A percentile compares a stretch with the other conserved stretches of the same genome.
Evolutionary conservation across 1,284 basidiomycete genomes (phyloP).

Genomic region (Singerocomus rubriflavus): DNA sequence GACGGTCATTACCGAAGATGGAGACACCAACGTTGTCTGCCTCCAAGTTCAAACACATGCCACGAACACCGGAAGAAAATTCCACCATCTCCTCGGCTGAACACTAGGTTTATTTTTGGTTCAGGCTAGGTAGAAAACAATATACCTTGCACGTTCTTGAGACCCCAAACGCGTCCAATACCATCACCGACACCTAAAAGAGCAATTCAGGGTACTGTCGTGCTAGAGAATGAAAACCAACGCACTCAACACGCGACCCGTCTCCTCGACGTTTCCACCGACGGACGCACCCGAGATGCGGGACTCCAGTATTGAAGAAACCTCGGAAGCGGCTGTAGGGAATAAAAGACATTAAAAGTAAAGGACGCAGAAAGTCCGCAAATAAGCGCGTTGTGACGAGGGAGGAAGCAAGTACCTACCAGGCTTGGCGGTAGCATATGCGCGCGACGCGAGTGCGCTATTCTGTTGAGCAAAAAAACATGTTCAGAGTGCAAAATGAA

Average conservation of each 20-base stretch:
- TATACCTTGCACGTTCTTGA: conserved; percentile 87
- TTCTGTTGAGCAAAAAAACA: conserved; percentile 41
- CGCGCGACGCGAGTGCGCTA: conserved; percentile 59
- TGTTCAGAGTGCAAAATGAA: conserved; percentile 18
- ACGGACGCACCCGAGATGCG: conserved; percentile 92
- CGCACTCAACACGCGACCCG: conserved; percentile 95
- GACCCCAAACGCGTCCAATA: conserved; percentile 98
- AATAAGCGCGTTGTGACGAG: conserved; percentile 6
- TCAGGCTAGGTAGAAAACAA: conserved; percentile 11
- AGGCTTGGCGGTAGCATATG: conserved; percentile 98
- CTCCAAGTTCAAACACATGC: conserved; percentile 99
- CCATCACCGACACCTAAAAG: conserved; percentile 94
- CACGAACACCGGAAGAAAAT: conserved; percentile 98
- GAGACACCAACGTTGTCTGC: conserved; percentile 99
- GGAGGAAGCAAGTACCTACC: conserved; percentile 51
- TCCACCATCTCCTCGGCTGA: conserved; percentile 99
- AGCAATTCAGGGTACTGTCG: conserved; percentile 15
- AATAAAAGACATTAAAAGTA: conserved; percentile 7
- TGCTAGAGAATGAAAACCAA: conserved; percentile 20
- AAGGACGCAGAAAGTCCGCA: background rate
- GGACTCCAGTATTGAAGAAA: conserved; percentile 97
- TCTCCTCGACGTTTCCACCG: conserved; percentile 96
- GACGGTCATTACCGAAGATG: conserved; percentile 99
- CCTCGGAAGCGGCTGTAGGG: conserved; percentile 90
- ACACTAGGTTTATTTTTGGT: conserved; percentile 11